Conservation (phyloP, 2,329 filamentous ascomycete species). For the Xylariaceae sp. region DNA sequence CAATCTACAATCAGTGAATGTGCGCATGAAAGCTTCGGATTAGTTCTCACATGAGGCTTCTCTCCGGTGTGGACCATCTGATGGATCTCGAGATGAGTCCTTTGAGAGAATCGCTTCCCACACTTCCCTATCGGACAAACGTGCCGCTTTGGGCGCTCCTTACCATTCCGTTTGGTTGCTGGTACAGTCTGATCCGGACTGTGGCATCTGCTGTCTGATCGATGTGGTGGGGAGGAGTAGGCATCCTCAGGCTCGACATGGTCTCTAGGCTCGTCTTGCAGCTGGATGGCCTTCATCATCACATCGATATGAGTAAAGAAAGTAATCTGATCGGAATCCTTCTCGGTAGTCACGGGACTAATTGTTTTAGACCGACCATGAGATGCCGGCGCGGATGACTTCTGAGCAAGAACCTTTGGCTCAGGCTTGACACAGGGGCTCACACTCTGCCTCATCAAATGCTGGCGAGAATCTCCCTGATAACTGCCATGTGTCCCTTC, state of each 20-base stretch:
- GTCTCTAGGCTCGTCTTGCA: constrained; percentile 49
- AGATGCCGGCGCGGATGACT: constrained; percentile 6
- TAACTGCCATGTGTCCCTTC: constrained; percentile 25
- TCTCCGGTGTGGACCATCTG: constrained; percentile 84
- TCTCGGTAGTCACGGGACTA: constrained; percentile 49
- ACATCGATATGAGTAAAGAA: constrained; percentile 85
- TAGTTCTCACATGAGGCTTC: constrained; percentile 76
- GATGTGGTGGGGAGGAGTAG: constrained; percentile 37
- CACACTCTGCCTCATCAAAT: constrained; percentile 25
- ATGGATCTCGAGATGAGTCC: constrained; percentile 92
- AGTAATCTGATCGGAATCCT: constrained; percentile 54
- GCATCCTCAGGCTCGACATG: constrained; percentile 30
- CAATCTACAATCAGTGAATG: background rate
- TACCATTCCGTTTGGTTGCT: constrained; percentile 18
- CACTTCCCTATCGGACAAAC: constrained; percentile 75
- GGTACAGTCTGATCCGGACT: constrained; percentile 14
- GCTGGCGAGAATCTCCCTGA: constrained; percentile 25
- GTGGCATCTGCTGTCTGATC: constrained; percentile 30
- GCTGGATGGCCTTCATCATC: constrained; percentile 86
- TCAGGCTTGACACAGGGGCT: constrained; percentile 43
- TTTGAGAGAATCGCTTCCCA: constrained; percentile 82
- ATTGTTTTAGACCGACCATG: constrained; percentile 43
- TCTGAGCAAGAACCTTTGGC: constrained; percentile 9
- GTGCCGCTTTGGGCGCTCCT: constrained; percentile 60
- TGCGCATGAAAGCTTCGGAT: background rate